A percentile compares a stretch with the other conserved stretches of the same genome.
These are phyloP conservation scores for Phytophthora sojae DNA, from an alignment of 352 stramenopile species.

Conservation along the genomic window DNA sequence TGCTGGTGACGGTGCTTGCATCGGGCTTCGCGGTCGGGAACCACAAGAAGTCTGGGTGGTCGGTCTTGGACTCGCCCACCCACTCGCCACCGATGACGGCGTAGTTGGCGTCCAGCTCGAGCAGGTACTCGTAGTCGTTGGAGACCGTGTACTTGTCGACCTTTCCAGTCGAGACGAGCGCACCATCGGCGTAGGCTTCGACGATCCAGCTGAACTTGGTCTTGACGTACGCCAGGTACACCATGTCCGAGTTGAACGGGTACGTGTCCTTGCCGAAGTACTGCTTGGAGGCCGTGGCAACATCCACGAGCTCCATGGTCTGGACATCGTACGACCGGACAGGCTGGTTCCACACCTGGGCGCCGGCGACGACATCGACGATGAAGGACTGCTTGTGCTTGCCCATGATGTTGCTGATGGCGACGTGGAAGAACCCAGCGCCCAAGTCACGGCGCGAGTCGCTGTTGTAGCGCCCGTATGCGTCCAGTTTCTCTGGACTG, in stretches of 20 bases:
- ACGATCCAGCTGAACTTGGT: conserved; percentile 55
- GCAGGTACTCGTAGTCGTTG: conserved; percentile 44
- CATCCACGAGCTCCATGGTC: conserved; percentile 41
- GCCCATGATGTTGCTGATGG: conserved; percentile 56
- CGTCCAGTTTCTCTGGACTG: conserved; percentile 25
- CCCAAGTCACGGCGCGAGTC: conserved; percentile 55
- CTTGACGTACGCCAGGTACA: conserved; percentile 53
- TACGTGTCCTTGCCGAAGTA: conserved; percentile 49
- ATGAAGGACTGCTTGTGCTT: conserved; percentile 56
- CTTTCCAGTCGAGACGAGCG: conserved; percentile 37
- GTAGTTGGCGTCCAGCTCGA: conserved; percentile 49
- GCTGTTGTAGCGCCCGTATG: conserved; percentile 55
- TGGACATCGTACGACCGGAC: conserved; percentile 52
- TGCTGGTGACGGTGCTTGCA: conserved; percentile 31
- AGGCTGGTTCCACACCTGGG: conserved; percentile 68
- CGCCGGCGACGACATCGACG: conserved; percentile 44
- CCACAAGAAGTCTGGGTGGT: conserved; percentile 53
- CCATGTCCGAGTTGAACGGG: conserved; percentile 54
- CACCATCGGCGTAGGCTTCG: conserved; percentile 48
- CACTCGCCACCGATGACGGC: conserved; percentile 52
- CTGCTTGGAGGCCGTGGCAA: conserved; percentile 27
- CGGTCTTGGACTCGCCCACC: conserved; percentile 31
- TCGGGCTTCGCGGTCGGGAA: conserved; percentile 41
- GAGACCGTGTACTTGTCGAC: conserved; percentile 42
- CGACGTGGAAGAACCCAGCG: conserved; percentile 59